Evolutionary conservation across 2,329 filamentous ascomycete genomes (phyloP).

Genomic region (Calonectria leucothoes): DNA sequence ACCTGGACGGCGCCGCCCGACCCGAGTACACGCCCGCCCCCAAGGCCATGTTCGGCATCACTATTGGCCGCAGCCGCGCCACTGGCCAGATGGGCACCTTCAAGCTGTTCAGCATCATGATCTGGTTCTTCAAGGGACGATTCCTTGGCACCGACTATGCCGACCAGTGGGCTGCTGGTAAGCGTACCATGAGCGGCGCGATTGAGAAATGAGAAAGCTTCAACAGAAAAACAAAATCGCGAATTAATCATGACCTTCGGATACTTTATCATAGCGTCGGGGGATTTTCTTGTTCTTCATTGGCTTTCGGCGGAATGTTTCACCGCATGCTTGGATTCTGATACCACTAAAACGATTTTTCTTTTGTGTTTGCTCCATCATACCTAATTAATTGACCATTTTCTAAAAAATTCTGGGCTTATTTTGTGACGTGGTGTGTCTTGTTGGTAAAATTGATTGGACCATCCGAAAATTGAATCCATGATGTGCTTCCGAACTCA

Average conservation of each 20-base stretch:
- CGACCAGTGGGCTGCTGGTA: constrained; percentile 46
- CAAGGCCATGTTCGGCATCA: constrained; percentile 50
- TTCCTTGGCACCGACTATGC: constrained; percentile 51
- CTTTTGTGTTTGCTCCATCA: background rate
- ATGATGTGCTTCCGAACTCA: background rate
- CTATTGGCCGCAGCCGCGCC: constrained; percentile 53
- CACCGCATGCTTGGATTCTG: constrained; percentile 3
- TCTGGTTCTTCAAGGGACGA: constrained; percentile 54
- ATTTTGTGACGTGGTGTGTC: background rate
- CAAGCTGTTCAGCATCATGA: constrained; percentile 52
- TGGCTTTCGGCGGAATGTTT: background rate
- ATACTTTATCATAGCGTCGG: constrained; percentile 2
- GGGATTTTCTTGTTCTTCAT: constrained; percentile 6
- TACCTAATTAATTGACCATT: background rate
- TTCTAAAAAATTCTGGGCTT: background rate
- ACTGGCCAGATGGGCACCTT: constrained; percentile 52
- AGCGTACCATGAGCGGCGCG: constrained; percentile 44
- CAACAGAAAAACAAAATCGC: too few species aligned
- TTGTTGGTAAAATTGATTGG: background rate
- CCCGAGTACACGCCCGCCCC: constrained; percentile 45
- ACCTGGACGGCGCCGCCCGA: constrained; percentile 45
- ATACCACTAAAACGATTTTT: constrained; percentile 13
- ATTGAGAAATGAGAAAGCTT: constrained; percentile 51
- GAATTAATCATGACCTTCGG: background rate
- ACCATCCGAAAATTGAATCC: background rate